Conservation (phyloP, 2,329 filamentous ascomycete species). For the Aspergillus sp. region DNA sequence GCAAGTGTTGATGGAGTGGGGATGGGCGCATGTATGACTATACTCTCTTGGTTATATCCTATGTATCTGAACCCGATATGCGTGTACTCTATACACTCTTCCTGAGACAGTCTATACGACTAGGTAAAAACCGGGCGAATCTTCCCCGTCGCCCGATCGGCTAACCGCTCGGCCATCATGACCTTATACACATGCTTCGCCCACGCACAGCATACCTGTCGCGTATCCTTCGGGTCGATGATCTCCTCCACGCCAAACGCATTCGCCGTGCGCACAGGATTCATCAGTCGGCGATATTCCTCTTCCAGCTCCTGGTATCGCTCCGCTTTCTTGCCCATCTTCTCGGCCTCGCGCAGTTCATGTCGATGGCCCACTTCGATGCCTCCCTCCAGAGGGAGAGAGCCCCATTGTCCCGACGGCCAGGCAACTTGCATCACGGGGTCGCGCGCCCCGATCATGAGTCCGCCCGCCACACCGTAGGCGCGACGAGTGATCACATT, state of each 20-base stretch:
- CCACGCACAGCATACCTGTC: slow-evolving; percentile 57
- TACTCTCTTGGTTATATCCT: not conserved
- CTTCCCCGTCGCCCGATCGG: slow-evolving; percentile 39
- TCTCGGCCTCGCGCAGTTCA: slow-evolving; percentile 56
- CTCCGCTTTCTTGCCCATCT: slow-evolving; percentile 48
- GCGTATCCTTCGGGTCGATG: slow-evolving; percentile 60
- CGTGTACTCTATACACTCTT: not conserved
- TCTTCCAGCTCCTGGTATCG: slow-evolving; percentile 57
- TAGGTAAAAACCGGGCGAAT: slow-evolving; percentile 48
- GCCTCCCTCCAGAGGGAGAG: slow-evolving; percentile 60
- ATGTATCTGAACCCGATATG: not conserved
- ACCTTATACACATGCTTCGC: slow-evolving; percentile 53
- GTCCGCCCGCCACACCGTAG: slow-evolving; percentile 62
- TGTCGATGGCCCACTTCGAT: slow-evolving; percentile 63
- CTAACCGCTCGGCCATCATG: slow-evolving; percentile 50
- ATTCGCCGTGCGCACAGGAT: slow-evolving; percentile 63
- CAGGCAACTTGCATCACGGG: slow-evolving; percentile 61
- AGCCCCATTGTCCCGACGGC: slow-evolving; percentile 63
- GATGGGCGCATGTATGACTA: slow-evolving; percentile 8
- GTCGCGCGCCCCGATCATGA: slow-evolving; percentile 63
- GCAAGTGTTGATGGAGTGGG: slow-evolving; percentile 4
- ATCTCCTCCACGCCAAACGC: slow-evolving; percentile 64
- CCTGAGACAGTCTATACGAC: slow-evolving; percentile 17
- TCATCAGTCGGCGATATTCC: slow-evolving; percentile 62
- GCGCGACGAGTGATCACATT: slow-evolving; percentile 60